Evolutionary conservation across 345 rosid species (phyloP).

Genomic region (Gynandropsis gynandra): DNA sequence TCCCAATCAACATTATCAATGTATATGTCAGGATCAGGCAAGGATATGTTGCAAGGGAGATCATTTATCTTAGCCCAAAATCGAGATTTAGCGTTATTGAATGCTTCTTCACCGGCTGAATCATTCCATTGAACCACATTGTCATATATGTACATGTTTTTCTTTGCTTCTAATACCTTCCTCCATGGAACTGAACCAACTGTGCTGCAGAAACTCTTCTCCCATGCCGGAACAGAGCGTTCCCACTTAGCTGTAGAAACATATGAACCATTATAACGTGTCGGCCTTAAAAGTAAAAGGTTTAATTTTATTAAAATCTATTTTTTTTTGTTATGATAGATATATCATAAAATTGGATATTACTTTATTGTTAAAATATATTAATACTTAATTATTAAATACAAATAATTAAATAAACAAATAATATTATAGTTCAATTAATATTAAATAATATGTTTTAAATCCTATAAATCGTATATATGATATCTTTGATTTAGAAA

Average conservation of each 20-base stretch:
- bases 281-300: too few relatives aligned
- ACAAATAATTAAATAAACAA: too few relatives aligned
- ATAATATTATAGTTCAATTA: too few relatives aligned
- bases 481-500: too few relatives aligned
- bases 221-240: constrained; percentile 40
- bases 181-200: constrained; percentile 40
- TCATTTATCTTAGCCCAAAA: constrained; percentile 39
- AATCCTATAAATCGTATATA: too few relatives aligned
- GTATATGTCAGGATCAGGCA: constrained; percentile 35
- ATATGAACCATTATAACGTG: background rate
- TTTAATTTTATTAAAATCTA: too few relatives aligned
- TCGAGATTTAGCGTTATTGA: constrained; percentile 36
- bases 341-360: too few relatives aligned
- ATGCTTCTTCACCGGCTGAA: constrained; percentile 43
- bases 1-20: constrained; percentile 44
- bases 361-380: too few relatives aligned
- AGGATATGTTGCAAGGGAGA: constrained; percentile 27
- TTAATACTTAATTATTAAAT: too few relatives aligned
- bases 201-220: constrained; percentile 40
- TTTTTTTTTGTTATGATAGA: too few relatives aligned
- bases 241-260: constrained; percentile 22
- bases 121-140: constrained; percentile 42
- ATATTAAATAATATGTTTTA: too few relatives aligned
- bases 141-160: constrained; percentile 20
- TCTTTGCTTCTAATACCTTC: constrained; percentile 36